Base-by-base conservation (phyloP, 1,139 yeast genomes). In the Geotrichum siamense region DNA sequence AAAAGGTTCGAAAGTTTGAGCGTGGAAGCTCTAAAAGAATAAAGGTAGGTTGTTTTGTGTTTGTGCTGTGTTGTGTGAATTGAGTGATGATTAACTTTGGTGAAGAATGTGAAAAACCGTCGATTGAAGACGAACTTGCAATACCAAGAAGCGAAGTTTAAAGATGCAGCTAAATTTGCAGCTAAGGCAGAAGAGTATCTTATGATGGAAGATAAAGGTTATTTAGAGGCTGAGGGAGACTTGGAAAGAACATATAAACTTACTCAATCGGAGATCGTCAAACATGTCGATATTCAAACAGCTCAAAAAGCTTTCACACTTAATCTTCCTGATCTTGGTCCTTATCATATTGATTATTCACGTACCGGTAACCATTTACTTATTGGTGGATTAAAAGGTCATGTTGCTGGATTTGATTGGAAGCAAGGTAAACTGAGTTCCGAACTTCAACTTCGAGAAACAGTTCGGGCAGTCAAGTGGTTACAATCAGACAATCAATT, bases 381-480 rank as follows among this genome's bases (percentile, higher is more conserved):
- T 41, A 68, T 93, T 27, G 94, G 91, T 10, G 98, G 99, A 15
- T 70, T 71, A 39, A 87, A 86, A 60, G 99, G 99, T 2, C 98
- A 93, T 68, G 79, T 93, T 44, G 97, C 98, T 0, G 77, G 94
- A 3, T 81, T 93, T 69, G 96, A 93, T 65, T 93, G 98, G 97
- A 78, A 94, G 60, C 78, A 79, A 38, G 97, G 98, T 10, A 70
- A 69, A 37, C 67, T 91, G 38, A 81, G 78, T 48, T 79, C 94
- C 43, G 99, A 93, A 62, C 64, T 93, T 44, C 78, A 85, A 58
- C 69, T 93, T 22, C 81, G 82, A 55, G 98, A 93, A 64, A 86
- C 97, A 0, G 85, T 87, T 8, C 76, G 85, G 58, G 94, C 89
- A 1, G 96, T 89, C 32, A 83, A 87, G 57, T 87, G 82, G 67